Evolutionary conservation across 2,329 filamentous ascomycete genomes (phyloP), one percentile per base, ranked within the genome.

Genomic region (Dothideomycetidae sp.): DNA sequence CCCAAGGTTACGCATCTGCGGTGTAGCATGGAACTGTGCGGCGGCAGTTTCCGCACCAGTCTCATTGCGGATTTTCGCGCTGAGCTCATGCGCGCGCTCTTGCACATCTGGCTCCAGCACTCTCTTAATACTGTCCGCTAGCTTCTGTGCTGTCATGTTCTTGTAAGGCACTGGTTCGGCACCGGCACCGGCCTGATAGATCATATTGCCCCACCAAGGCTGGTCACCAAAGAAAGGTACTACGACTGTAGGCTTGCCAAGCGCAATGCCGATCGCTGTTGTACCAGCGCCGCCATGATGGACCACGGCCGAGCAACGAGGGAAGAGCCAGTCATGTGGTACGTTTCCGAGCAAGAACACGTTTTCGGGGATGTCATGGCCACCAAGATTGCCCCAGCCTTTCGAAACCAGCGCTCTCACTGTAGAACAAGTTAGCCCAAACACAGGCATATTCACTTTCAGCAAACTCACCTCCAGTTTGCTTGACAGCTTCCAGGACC

Each of bases 171-270:
- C 55, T 0, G 60, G 54, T n/a, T 51, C 34, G 7, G 59, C 60
- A 2, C 62, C 62, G 4, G 60, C 62, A n/a, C 60, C 60, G 2
- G 59, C 59, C 16, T 48, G 46, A 2, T 53, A 52, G 1, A 64
- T 52, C 59, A 63, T 63, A 9, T 53, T 47, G 9, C 57, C 60
- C 61, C 62, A 65, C 42, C 64, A 65, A n/a, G 59, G 59, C 44
- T 64, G 62, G 34, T 36, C 33, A 14, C 60, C 60, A 43, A 64
- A 64, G 42, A 64, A 60, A 5, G 57, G 57, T 4, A 60, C 52
- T 31, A 62, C 54, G 40, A 52, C 50, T 17, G 57, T 59, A 12
- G 57, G 57, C 34, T 52, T 51, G 2, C 56, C 57, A 36, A 51
- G 52, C 31, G 48, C 46, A 4, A 60, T 44, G 14, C 57, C 56